phyloP scores from a whole-genome alignment of 306 rosid genomes.

The Gynostemma pentaphyllum region DNA sequence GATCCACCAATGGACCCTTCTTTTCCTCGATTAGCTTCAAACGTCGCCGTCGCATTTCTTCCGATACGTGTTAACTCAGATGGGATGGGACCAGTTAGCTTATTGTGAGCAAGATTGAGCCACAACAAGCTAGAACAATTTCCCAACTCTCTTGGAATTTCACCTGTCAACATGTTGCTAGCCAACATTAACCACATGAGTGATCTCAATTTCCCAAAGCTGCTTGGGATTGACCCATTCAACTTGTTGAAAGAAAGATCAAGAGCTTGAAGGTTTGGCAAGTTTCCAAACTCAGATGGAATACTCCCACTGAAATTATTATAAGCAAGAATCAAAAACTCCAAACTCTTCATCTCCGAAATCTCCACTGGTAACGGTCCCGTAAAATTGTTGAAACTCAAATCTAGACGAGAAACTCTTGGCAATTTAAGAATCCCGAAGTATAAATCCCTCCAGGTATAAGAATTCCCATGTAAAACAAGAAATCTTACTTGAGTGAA shows the following conservation, averaged over 20 bases:
- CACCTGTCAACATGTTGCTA: slow-evolving; percentile 46
- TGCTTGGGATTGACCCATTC: slow-evolving; percentile 60
- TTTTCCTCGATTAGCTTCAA: slow-evolving; percentile 28
- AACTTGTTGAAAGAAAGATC: slow-evolving; percentile 63
- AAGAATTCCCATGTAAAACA: slow-evolving; percentile 52
- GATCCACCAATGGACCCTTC: slow-evolving; percentile 40
- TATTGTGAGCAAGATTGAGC: slow-evolving; percentile 84
- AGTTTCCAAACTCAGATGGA: slow-evolving; percentile 50
- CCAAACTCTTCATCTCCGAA: slow-evolving; percentile 46
- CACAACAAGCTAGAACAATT: slow-evolving; percentile 74
- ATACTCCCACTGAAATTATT: slow-evolving; percentile 69
- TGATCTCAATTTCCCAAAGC: slow-evolving; percentile 63
- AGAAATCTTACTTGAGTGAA: slow-evolving; percentile 56
- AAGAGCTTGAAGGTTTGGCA: slow-evolving; percentile 52
- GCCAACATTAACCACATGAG: slow-evolving; percentile 96
- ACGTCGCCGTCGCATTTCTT: slow-evolving; percentile 39
- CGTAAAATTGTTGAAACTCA: slow-evolving; percentile 57
- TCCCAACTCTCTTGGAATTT: slow-evolving; percentile 68
- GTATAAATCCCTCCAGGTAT: slow-evolving; percentile 52
- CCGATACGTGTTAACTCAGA: slow-evolving; percentile 59
- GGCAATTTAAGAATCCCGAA: slow-evolving; percentile 68
- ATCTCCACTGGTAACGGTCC: slow-evolving; percentile 70
- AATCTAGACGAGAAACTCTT: slow-evolving; percentile 44
- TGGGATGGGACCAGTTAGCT: slow-evolving; percentile 53
- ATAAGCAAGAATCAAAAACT: slow-evolving; percentile 47